Evolutionary conservation across 2,329 filamentous ascomycete species (phyloP), one percentile per base, ranked within the genome.

Genomic region (Fusarium concolor): DNA sequence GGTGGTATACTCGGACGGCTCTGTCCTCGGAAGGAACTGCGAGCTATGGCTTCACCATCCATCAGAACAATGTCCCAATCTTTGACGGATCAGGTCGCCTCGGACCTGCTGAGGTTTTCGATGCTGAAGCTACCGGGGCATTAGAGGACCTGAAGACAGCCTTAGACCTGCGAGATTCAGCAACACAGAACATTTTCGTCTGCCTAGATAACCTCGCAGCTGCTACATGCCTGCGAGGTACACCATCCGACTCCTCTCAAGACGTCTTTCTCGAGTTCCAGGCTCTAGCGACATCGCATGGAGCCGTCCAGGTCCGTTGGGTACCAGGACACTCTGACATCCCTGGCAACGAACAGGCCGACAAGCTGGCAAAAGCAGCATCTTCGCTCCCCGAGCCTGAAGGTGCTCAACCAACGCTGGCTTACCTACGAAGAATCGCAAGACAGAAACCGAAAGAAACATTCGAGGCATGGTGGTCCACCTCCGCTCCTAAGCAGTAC

Each of bases 131-230:
- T 1, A 52, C 22, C 8, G 55, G 67, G n/a, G 60, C 56, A 10
- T 35, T 65, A 28, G 57, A 67, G 26, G 64, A 50, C 24, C 54
- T 46, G 6, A 61, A 54, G 31, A 64, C 67, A 4, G 56, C 51
- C n/a, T 37, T 49, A 12, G n/a, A 37, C 45, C 31, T 49, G 1
- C 33, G 10, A 28, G 22, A 45, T 24, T 52, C 17, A 44, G 14
- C 22, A 33, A 46, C 52, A 20, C 26, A 33, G 31, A 45, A 47
- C 12, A 71, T 71, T 10, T 28, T 49, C 2, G 56, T 69, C 17
- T 68, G 52, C 31, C 65, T 69, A 39, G 66, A 69, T 17, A 69
- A 67, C 52, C 44, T 62, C 11, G 56, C 56, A 17, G 65, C 56
- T 20, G 50, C 58, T 26, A 45, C 11, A 28, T 65, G 54, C 51